These are phyloP conservation scores for Rhododendron henanense DNA, from an alignment of 148 eudicot genomes.

Conservation along the genomic window DNA sequence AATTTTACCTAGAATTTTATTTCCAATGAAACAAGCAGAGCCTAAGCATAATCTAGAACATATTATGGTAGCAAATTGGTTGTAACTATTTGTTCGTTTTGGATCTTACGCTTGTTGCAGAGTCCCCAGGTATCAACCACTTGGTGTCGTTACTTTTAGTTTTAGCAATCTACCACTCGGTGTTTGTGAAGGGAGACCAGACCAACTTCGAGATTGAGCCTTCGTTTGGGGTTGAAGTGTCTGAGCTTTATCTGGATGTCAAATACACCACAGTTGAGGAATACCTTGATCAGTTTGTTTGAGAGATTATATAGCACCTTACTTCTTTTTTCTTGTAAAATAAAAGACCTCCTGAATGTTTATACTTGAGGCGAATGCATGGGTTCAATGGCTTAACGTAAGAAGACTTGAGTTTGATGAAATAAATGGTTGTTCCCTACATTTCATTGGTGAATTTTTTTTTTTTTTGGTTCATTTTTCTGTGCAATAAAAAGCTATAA, in stretches of 20 bases:
- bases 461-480: too few species aligned
- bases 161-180: too few species aligned
- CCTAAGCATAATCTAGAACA: neutral
- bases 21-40: neutral
- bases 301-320: neutral
- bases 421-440: too few species aligned
- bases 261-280: constrained; percentile 61
- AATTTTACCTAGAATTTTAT: neutral
- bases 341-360: too few species aligned
- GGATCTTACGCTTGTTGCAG: neutral
- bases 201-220: too few species aligned
- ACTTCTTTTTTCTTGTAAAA: neutral
- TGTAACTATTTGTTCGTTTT: too few species aligned
- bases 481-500: too few species aligned
- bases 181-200: too few species aligned
- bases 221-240: too few species aligned
- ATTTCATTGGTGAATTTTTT: too few species aligned
- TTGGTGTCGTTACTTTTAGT: too few species aligned
- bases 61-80: too few species aligned
- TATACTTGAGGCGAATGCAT: neutral
- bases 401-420: neutral
- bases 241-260: constrained; percentile 12
- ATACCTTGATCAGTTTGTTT: constrained; percentile 42
- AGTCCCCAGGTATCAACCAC: neutral
- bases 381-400: neutral